phyloP scores from a whole-genome alignment of 2,329 filamentous ascomycete genomes.

The Hymenoscyphus scutula region DNA sequence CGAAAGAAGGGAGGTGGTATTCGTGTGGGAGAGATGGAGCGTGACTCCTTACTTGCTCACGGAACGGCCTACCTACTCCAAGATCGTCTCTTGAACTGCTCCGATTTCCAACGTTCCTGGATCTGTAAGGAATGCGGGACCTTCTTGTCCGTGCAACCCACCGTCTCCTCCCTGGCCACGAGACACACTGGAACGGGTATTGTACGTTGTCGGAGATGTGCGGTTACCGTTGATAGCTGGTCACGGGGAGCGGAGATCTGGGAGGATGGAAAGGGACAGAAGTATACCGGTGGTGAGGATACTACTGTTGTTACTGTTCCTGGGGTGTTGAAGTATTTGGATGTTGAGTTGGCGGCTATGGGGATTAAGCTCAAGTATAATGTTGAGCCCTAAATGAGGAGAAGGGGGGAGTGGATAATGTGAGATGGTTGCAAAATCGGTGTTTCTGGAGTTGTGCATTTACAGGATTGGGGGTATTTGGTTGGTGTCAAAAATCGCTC shows the following conservation, averaged over 20 bases:
- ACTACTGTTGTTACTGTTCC: slow-evolving; percentile 91
- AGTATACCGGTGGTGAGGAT: slow-evolving; percentile 85
- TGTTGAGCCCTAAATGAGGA: slow-evolving; percentile 46
- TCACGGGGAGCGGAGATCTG: slow-evolving; percentile 70
- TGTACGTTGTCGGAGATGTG: slow-evolving; percentile 79
- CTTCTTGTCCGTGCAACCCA: slow-evolving; percentile 84
- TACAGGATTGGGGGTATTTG: not conserved
- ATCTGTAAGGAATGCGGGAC: slow-evolving; percentile 87
- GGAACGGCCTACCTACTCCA: slow-evolving; percentile 93
- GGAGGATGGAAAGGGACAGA: slow-evolving; percentile 84
- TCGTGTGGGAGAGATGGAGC: slow-evolving; percentile 98
- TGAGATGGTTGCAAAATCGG: slow-evolving; percentile 5
- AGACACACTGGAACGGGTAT: slow-evolving; percentile 66
- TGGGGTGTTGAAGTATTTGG: slow-evolving; percentile 86
- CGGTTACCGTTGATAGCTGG: slow-evolving; percentile 42
- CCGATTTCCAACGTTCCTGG: slow-evolving; percentile 86
- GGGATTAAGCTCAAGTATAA: slow-evolving; percentile 92
- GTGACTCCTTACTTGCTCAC: slow-evolving; percentile 90
- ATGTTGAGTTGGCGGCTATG: slow-evolving; percentile 95
- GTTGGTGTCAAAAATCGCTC: not conserved
- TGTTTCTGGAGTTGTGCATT: slow-evolving; percentile 3
- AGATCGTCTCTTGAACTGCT: slow-evolving; percentile 95
- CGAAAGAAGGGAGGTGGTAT: slow-evolving; percentile 96
- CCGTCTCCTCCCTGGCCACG: slow-evolving; percentile 62
- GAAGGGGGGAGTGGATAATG: not conserved